phyloP scores from a whole-genome alignment of 2,329 filamentous ascomycete genomes.

The Aureobasidium sp. region DNA sequence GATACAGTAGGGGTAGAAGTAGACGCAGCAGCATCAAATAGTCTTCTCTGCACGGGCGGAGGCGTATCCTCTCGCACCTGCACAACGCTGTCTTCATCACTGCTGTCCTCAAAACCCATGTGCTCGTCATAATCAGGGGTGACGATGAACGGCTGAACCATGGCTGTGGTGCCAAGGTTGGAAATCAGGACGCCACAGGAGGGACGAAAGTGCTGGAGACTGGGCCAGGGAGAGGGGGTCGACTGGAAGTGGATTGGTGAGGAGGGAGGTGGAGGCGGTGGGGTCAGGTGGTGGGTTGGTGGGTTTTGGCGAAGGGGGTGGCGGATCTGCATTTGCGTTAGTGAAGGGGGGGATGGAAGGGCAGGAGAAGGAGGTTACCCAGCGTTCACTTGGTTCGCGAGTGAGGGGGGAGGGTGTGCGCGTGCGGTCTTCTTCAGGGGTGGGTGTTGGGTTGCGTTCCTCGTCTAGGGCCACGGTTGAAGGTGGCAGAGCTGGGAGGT shows the following conservation, averaged over 20 bases:
- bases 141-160: neutral
- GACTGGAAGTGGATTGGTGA: neutral
- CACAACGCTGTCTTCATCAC: neutral
- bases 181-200: neutral
- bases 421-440: neutral
- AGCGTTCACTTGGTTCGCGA: neutral
- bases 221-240: neutral
- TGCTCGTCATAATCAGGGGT: neutral
- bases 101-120: neutral
- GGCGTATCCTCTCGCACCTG: neutral
- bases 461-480: neutral
- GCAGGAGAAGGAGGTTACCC: neutral
- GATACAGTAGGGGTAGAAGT: neutral
- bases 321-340: neutral
- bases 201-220: neutral
- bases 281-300: neutral
- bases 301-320: conserved; percentile 13
- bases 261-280: neutral
- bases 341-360: neutral
- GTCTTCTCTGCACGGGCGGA: neutral
- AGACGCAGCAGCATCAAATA: neutral
- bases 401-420: neutral
- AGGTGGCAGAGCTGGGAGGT: neutral
- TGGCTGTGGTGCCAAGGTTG: neutral
- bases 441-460: neutral